These are phyloP conservation scores for Posidonia oceanica DNA, from an alignment of 116 monocot genomes.

Conservation along the genomic window DNA sequence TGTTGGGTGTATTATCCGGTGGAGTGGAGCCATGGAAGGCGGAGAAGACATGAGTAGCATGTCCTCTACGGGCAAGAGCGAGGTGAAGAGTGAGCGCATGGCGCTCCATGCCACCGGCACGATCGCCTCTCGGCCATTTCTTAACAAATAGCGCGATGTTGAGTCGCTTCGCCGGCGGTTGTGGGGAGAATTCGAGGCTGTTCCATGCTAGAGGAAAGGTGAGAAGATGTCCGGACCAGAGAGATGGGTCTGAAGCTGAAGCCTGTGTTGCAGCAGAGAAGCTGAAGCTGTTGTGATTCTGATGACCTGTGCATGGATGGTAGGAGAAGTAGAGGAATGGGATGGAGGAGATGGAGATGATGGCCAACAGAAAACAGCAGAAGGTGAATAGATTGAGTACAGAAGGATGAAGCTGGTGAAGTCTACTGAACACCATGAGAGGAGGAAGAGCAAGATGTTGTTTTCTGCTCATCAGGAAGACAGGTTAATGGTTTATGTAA, in stretches of 20 bases:
- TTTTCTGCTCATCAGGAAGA: too few species aligned
- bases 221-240: slow-evolving; percentile 15
- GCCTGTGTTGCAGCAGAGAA: not conserved
- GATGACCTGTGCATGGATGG: not conserved
- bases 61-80: slow-evolving; percentile 53
- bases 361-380: not conserved
- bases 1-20: not conserved
- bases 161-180: slow-evolving; percentile 41
- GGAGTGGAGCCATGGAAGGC: slow-evolving; percentile 8
- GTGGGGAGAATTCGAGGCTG: slow-evolving; percentile 36
- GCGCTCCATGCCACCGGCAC: slow-evolving; percentile 73
- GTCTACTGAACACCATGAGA: too few species aligned
- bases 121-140: slow-evolving; percentile 42
- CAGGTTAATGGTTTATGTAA: too few species aligned
- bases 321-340: slow-evolving; percentile 1
- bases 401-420: not conserved
- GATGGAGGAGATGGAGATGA: slow-evolving; percentile 4
- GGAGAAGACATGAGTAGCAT: slow-evolving; percentile 50
- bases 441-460: too few species aligned
- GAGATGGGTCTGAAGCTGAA: not conserved
- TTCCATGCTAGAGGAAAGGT: slow-evolving; percentile 51
- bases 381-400: not conserved
- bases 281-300: not conserved
- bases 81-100: slow-evolving; percentile 72
- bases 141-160: slow-evolving; percentile 66